phyloP scores from a whole-genome alignment of 371 early-diverging fungal species.

The Mucor irregularis region DNA sequence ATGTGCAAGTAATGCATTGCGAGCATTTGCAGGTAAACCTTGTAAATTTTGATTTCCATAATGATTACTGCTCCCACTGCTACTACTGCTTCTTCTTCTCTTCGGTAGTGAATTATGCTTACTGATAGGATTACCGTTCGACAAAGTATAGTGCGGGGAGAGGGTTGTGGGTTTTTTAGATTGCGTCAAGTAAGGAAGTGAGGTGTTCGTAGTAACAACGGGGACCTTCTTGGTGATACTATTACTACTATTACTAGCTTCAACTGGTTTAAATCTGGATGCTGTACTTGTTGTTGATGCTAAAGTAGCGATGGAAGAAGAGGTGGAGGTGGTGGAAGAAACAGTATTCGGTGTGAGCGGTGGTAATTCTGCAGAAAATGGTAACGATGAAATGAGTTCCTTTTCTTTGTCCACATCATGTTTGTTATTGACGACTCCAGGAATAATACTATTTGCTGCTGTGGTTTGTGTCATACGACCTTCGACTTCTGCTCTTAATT shows the following conservation, averaged over 20 bases:
- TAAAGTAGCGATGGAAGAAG: too few species aligned
- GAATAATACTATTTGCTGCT: slow-evolving; percentile 1
- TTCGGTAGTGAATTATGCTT: too few species aligned
- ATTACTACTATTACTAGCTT: too few species aligned
- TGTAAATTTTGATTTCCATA: not conserved
- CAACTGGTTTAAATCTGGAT: too few species aligned
- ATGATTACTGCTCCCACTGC: not conserved
- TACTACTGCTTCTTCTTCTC: not conserved
- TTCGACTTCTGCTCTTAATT: slow-evolving; percentile 40
- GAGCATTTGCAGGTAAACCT: slow-evolving; percentile 17
- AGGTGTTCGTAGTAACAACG: too few species aligned
- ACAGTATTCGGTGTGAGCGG: too few species aligned
- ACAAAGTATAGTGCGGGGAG: too few species aligned
- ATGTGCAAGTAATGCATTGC: slow-evolving; percentile 38
- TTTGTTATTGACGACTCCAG: not conserved
- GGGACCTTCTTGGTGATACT: not conserved
- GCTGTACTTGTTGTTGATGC: not conserved
- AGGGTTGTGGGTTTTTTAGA: too few species aligned
- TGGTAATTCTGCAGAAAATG: not conserved
- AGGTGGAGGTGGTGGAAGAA: too few species aligned
- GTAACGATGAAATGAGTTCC: too few species aligned
- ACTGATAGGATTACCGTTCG: too few species aligned
- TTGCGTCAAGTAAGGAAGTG: too few species aligned
- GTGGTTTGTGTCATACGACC: slow-evolving; percentile 8
- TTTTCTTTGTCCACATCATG: not conserved